phyloP scores from a whole-genome alignment of 2,329 filamentous ascomycete genomes.

The Gnomoniopsis sp. region DNA sequence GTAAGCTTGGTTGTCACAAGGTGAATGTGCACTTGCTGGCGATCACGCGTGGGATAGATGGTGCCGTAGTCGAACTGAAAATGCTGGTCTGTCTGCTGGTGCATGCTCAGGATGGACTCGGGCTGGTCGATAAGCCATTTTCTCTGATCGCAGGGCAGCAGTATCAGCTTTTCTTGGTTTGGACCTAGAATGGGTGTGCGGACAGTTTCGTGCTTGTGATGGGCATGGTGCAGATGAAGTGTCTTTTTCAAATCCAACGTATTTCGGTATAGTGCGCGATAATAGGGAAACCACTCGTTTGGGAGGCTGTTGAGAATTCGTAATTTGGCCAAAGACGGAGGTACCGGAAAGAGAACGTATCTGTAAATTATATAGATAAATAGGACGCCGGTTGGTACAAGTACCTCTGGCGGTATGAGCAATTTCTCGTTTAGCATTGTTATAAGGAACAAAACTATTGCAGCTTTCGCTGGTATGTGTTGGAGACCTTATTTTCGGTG shows the following conservation, averaged over 20 bases:
- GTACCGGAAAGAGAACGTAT: conserved; percentile 8
- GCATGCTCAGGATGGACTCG: conserved; percentile 14
- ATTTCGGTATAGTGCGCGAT: conserved; percentile 10
- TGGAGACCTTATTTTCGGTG: background rate
- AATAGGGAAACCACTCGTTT: conserved; percentile 6
- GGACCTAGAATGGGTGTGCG: conserved; percentile 10
- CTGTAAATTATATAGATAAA: conserved; percentile 7
- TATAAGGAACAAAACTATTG: background rate
- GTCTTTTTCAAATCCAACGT: conserved; percentile 9
- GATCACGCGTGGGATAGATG: conserved; percentile 11
- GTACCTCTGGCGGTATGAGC: conserved; percentile 3
- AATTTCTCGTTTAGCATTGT: conserved; percentile 6
- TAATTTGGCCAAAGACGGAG: conserved; percentile 6
- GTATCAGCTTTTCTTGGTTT: background rate
- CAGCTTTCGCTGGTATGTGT: background rate
- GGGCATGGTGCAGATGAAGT: conserved; percentile 10
- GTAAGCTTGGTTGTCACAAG: conserved; percentile 10
- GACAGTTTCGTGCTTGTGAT: conserved; percentile 13
- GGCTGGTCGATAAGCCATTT: conserved; percentile 12
- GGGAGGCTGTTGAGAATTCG: background rate
- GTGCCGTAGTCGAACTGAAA: conserved; percentile 10
- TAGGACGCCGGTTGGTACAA: background rate
- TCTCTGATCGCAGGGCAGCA: conserved; percentile 4
- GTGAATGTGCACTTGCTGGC: conserved; percentile 11
- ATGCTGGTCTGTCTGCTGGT: conserved; percentile 11